Conservation (phyloP, 805 yeast species). For the Monosporozyma aquatica region DNA sequence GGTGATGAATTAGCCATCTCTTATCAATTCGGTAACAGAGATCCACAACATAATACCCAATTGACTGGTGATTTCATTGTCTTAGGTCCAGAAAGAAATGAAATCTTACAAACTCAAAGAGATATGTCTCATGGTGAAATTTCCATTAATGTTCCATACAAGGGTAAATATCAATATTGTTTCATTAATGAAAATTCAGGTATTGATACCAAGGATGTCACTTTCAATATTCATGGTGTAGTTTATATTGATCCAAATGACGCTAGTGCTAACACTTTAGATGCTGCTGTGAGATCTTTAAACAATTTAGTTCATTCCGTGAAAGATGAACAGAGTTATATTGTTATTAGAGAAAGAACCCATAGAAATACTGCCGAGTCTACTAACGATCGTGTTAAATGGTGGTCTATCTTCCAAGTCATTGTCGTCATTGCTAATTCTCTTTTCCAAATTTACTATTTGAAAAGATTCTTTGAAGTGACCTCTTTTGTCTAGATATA, state of each 20-base stretch:
- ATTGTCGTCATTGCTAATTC: constrained; percentile 79
- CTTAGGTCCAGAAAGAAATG: constrained; percentile 33
- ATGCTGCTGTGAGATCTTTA: constrained; percentile 70
- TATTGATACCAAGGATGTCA: constrained; percentile 74
- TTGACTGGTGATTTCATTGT: constrained; percentile 59
- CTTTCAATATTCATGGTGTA: constrained; percentile 91
- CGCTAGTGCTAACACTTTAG: constrained; percentile 70
- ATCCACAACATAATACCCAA: constrained; percentile 60
- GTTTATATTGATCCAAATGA: constrained; percentile 74
- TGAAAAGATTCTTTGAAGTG: constrained; percentile 92
- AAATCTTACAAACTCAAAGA: constrained; percentile 40
- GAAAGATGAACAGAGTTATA: constrained; percentile 82
- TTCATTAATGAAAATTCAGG: constrained; percentile 78
- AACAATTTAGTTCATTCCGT: constrained; percentile 73
- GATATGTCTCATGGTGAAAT: constrained; percentile 77
- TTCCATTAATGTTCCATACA: constrained; percentile 49
- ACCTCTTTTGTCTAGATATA: constrained; percentile 55
- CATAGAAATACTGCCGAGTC: constrained; percentile 98
- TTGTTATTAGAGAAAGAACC: constrained; percentile 91
- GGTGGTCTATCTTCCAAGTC: constrained; percentile 94
- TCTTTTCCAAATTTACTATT: constrained; percentile 84
- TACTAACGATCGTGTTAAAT: constrained; percentile 91
- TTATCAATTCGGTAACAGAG: constrained; percentile 90
- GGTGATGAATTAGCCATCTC: constrained; percentile 82
- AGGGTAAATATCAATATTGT: constrained; percentile 80